A percentile compares a stretch with the other conserved stretches of the same genome.
Conservation (phyloP, 371 early-diverging fungal genomes). For the Actinomortierella ambigua region DNA sequence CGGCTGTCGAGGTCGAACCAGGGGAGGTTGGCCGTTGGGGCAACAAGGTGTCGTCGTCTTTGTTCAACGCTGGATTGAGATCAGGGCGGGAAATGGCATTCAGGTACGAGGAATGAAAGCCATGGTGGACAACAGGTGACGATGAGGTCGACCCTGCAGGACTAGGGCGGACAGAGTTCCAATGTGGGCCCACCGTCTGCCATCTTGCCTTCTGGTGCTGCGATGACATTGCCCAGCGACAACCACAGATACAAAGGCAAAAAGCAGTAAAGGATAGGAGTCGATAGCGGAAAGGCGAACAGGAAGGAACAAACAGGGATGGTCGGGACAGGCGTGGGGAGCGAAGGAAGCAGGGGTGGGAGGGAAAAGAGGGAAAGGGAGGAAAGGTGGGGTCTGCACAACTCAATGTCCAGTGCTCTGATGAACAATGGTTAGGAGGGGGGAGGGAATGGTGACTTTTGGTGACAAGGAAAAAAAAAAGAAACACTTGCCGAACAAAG, state of each 20-base stretch:
- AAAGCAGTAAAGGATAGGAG: not conserved
- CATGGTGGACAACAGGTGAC: conserved; percentile 31
- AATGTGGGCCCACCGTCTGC: conserved; percentile 42
- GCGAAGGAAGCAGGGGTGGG: not conserved
- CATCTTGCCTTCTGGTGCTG: conserved; percentile 30
- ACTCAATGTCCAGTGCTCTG: not conserved
- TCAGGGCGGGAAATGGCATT: conserved; percentile 36
- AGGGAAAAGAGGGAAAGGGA: conserved; percentile 5
- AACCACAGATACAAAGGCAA: not conserved
- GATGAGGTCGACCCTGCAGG: conserved; percentile 8
- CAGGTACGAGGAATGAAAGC: conserved; percentile 32
- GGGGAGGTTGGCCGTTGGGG: not conserved
- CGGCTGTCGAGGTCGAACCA: not conserved
- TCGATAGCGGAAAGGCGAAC: not conserved
- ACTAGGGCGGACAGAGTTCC: conserved; percentile 36
- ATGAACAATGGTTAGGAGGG: not conserved
- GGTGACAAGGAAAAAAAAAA: not conserved
- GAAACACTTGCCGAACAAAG: not conserved
- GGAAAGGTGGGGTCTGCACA: not conserved
- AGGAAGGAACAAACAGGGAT: not conserved
- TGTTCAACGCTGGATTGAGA: too few relatives aligned
- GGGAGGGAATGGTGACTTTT: not conserved
- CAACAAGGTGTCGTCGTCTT: not conserved
- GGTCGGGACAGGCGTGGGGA: not conserved
- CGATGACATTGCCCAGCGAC: not conserved